phyloP scores from a whole-genome alignment of 306 rosid species.

The Castanea mollissima region DNA sequence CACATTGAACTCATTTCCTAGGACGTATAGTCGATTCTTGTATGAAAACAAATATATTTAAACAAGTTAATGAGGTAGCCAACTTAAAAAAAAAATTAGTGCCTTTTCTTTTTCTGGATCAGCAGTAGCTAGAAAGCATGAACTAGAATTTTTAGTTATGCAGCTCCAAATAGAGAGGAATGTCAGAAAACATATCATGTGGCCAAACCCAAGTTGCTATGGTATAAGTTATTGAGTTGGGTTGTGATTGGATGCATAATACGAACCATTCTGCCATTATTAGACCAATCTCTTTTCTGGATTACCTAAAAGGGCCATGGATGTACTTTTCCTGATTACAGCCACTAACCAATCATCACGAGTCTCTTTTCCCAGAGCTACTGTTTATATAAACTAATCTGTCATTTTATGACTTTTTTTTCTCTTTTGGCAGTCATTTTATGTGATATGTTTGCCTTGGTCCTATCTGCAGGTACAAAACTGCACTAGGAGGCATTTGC shows the following conservation, averaged over 20 bases:
- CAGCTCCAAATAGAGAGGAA: not conserved
- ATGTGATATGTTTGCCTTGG: not conserved
- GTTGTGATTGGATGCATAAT: not conserved
- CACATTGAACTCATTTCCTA: not conserved
- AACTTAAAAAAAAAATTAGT: not conserved
- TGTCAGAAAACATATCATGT: not conserved
- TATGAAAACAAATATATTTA: not conserved
- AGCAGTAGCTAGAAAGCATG: not conserved
- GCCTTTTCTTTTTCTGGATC: not conserved
- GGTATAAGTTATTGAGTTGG: not conserved
- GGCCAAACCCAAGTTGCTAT: not conserved
- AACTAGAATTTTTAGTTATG: not conserved
- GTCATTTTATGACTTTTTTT: not conserved
- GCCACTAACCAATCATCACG: not conserved
- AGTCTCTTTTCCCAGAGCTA: not conserved
- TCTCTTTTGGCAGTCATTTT: not conserved
- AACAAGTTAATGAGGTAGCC: not conserved
- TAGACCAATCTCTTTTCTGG: not conserved
- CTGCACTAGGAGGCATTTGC: conserved; percentile 84
- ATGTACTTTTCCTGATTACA: not conserved
- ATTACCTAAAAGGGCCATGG: not conserved
- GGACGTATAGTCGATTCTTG: not conserved
- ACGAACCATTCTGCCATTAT: not conserved
- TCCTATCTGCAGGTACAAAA: conserved; percentile 55
- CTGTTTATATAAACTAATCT: not conserved